Conservation (phyloP, 108 stramenopile genomes). For the Pinguiococcus pyrenoidosus region DNA sequence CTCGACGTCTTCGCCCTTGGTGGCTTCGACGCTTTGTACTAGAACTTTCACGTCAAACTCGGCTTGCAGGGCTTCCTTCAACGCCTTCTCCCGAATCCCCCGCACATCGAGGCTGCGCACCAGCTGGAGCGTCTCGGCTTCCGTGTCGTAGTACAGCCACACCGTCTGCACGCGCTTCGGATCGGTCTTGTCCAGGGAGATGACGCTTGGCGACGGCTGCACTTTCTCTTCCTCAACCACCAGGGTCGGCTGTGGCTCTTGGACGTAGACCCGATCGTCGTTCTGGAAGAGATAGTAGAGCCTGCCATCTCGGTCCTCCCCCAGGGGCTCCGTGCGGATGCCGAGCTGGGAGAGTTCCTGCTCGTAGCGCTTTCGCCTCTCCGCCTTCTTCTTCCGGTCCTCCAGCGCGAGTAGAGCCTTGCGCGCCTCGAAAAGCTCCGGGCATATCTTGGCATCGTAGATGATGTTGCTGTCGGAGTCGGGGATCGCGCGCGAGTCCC, state of each 20-base stretch:
- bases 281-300: constrained; percentile 14
- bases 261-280: too few relatives aligned
- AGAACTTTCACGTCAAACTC: constrained; percentile 8
- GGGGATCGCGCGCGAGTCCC: too few relatives aligned
- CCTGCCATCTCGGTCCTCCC: constrained; percentile 5
- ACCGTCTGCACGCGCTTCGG: constrained; percentile 4
- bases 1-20: neutral
- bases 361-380: constrained; percentile 4
- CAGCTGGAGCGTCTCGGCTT: neutral
- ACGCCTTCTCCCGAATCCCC: constrained; percentile 2
- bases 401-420: too few relatives aligned
- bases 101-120: constrained; percentile 9
- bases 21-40: constrained; percentile 7
- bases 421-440: too few relatives aligned
- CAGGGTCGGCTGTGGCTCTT: too few relatives aligned
- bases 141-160: constrained; percentile 15
- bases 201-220: too few relatives aligned
- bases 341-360: constrained; percentile 2
- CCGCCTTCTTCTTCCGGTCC: too few relatives aligned
- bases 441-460: too few relatives aligned
- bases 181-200: neutral
- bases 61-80: constrained; percentile 8
- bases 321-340: constrained; percentile 14
- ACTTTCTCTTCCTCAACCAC: too few relatives aligned
- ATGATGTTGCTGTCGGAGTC: too few relatives aligned